phyloP scores from a whole-genome alignment of 2,329 filamentous ascomycete genomes.

The Plenodomus biglobosus region DNA sequence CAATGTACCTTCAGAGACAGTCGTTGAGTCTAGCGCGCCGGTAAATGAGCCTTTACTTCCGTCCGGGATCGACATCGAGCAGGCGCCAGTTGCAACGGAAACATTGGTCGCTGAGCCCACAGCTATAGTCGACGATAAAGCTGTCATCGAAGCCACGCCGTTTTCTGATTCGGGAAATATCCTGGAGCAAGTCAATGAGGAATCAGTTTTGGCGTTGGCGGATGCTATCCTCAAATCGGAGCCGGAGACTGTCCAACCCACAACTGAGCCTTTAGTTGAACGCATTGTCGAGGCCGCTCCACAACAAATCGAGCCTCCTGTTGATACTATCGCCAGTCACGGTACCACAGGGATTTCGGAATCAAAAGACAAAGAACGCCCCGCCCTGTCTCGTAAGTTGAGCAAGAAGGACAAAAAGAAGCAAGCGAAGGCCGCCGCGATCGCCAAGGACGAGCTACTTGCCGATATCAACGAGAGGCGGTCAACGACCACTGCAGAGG shows the following conservation, averaged over 20 bases:
- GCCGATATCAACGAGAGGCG: background rate
- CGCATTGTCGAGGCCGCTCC: background rate
- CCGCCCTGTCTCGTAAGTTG: conserved; percentile 11
- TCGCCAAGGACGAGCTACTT: conserved; percentile 3
- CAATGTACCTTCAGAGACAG: conserved; percentile 10
- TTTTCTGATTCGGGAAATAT: background rate
- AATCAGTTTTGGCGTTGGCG: too few relatives aligned
- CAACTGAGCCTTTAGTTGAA: background rate
- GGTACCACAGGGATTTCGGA: background rate
- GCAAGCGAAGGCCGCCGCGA: conserved; percentile 22
- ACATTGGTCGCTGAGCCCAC: too few relatives aligned
- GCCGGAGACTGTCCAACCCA: too few relatives aligned
- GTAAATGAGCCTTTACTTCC: too few relatives aligned
- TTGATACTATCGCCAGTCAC: background rate
- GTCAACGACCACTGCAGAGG: background rate
- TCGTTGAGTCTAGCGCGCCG: background rate
- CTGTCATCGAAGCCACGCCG: background rate
- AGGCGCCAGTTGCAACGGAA: background rate
- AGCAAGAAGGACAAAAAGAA: conserved; percentile 37
- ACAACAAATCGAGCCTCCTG: too few relatives aligned
- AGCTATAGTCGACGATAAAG: conserved; percentile 1
- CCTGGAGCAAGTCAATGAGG: background rate
- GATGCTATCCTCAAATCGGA: too few relatives aligned
- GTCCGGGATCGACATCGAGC: background rate
- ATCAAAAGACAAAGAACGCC: background rate